Evolutionary conservation across 495 filamentous ascomycete genomes (phyloP), one percentile per base, ranked within the genome.

Genomic region (Aspergillus funiculosus): DNA sequence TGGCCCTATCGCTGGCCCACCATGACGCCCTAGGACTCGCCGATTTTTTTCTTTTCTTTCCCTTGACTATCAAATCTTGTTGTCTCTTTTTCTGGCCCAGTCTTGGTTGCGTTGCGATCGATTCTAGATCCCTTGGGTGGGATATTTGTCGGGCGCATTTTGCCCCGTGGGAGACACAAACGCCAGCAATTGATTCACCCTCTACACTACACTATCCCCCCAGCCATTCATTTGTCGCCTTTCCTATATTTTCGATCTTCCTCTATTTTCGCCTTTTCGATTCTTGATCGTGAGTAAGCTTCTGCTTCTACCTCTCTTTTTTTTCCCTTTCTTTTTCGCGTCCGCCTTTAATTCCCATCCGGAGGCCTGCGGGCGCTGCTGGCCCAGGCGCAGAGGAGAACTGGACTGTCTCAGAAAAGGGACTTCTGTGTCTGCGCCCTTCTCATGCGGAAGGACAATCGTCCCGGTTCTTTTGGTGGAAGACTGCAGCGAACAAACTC

Each of bases 401-500:
- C 46, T 31, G 47, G 48, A 37, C 17, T 52, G 52, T 49, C 45
- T 56, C 57, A 46, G 51, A 46, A 41, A 50, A 51, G 53, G 50
- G 51, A 39, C 52, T 60, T 42, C 43, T 35, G 46, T 15, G 37
- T 45, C 59, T 54, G 59, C 54, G 59, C 51, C 52, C n/a, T 51
- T 31, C 10, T 20, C 48, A 50, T 51, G 55, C 52, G 48, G 41
- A 45, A 52, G 44, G 56, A 46, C 53, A 57, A 54, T 44, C 27
- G 46, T 27, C 24, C 56, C 51, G 49, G 48, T 43, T 46, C 14
- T 6, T 28, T 22, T 32, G 28, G 52, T 53, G 61, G 45, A 44
- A 41, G 43, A 59, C 60, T 59, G 57, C 60, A 58, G 59, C 42
- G 35, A 57, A 68, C 61, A 67, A 68, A 57, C 58, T 46, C 61